Evolutionary conservation across 2,329 filamentous ascomycete genomes (phyloP).

Genomic region (Fonsecaea monophora): DNA sequence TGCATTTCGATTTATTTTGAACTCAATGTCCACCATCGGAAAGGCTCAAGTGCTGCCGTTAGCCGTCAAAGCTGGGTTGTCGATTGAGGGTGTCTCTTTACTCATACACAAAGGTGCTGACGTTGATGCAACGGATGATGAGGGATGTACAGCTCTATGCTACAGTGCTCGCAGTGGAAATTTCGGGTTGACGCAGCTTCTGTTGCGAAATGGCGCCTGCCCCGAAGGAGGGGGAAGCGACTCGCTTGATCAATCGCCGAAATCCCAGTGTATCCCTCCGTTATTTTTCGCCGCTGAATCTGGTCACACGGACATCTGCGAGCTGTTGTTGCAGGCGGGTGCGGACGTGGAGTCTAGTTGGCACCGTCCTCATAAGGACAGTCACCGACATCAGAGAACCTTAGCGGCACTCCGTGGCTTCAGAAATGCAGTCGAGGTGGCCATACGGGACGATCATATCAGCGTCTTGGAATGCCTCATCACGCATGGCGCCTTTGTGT

Average conservation of each 20-base stretch:
- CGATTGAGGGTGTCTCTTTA: neutral
- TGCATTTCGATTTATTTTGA: too few species aligned
- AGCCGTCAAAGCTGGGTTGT: neutral
- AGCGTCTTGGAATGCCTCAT: too few species aligned
- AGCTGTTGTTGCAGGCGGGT: slow-evolving; percentile 1
- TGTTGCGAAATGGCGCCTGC: slow-evolving; percentile 8
- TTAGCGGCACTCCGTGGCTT: too few species aligned
- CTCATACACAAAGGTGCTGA: slow-evolving; percentile 8
- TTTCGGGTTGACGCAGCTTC: neutral
- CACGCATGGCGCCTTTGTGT: too few species aligned
- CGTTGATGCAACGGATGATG: slow-evolving; percentile 8
- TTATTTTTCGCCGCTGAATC: neutral
- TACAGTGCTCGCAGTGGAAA: slow-evolving; percentile 10
- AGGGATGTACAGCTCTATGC: neutral
- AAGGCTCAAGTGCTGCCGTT: neutral
- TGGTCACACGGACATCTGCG: neutral
- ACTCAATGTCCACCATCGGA: neutral
- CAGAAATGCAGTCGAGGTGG: too few species aligned
- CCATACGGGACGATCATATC: too few species aligned
- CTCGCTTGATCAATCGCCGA: too few species aligned
- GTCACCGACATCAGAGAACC: too few species aligned
- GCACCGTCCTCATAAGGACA: too few species aligned
- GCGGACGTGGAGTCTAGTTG: neutral
- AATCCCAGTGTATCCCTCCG: neutral
- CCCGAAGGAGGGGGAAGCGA: neutral